Percentiles rank a stretch among this genome's conserved stretches.
phyloP scores from a whole-genome alignment of 2,329 filamentous ascomycete genomes.

The Monosporascus sp. region DNA sequence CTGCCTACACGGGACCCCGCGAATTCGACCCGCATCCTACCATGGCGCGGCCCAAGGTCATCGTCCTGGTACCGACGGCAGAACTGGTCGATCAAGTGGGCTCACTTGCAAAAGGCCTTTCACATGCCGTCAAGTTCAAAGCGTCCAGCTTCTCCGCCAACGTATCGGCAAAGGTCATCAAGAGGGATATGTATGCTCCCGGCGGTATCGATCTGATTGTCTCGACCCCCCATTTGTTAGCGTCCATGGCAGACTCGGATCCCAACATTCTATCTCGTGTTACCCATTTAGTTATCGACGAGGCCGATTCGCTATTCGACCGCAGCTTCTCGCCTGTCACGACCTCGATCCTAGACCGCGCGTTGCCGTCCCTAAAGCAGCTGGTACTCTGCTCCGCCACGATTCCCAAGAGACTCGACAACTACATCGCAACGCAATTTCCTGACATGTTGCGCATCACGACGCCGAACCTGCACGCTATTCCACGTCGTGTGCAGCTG shows the following conservation, averaged over 20 bases:
- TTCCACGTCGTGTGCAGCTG: slow-evolving; percentile 89
- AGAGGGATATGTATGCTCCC: slow-evolving; percentile 75
- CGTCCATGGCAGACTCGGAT: slow-evolving; percentile 81
- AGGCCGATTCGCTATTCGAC: slow-evolving; percentile 94
- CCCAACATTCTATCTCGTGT: slow-evolving; percentile 92
- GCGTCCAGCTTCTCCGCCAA: slow-evolving; percentile 77
- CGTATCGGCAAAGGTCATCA: slow-evolving; percentile 72
- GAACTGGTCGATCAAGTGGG: slow-evolving; percentile 90
- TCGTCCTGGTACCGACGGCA: slow-evolving; percentile 87
- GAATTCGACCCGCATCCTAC: slow-evolving; percentile 67
- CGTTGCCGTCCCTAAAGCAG: slow-evolving; percentile 75
- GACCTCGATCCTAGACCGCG: slow-evolving; percentile 74
- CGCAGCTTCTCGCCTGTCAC: slow-evolving; percentile 86
- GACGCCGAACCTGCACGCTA: slow-evolving; percentile 93
- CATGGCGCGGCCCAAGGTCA: slow-evolving; percentile 72
- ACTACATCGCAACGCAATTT: slow-evolving; percentile 74
- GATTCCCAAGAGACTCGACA: slow-evolving; percentile 85
- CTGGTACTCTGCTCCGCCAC: slow-evolving; percentile 93
- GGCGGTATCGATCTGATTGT: slow-evolving; percentile 81
- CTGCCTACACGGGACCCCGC: slow-evolving; percentile 54
- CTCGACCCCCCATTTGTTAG: slow-evolving; percentile 82
- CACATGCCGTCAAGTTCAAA: slow-evolving; percentile 83
- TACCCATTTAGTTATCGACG: slow-evolving; percentile 82
- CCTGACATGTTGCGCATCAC: slow-evolving; percentile 81
- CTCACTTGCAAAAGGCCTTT: slow-evolving; percentile 71